Base-by-base conservation (phyloP, 2,329 filamentous ascomycete genomes). In the Neopestalotiopsis clavispora region DNA sequence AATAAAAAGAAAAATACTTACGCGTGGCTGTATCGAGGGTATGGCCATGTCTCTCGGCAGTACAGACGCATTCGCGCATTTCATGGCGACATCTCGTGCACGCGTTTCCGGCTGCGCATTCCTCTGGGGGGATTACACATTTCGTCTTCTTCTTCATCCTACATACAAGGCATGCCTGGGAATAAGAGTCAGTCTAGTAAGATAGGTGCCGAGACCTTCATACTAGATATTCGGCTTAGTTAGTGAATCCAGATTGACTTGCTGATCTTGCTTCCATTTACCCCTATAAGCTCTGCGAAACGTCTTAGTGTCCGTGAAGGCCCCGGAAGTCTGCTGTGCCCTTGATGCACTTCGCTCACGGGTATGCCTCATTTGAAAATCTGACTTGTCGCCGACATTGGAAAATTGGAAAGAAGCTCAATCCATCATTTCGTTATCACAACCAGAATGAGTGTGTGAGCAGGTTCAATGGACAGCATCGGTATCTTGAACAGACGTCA, bases 81-180 rank as follows among this genome's bases (percentile, higher is more conserved):
- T 64, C 61, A 7, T n/a, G 61, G 12, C 38, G 61, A 45, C 61
- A 64, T 45, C 61, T 64, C 12, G 23, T 34, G 30, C 61, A 64
- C 9, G 4, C 30, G 30, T 4, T 9, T 13, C 61, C 61, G 30
- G 61, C 34, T 30, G 61, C 30, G 20, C 20, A 42, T 64, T 64
- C 23, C n/a, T n/a, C 61, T 9, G 61, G 30, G 4, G 61, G 23
- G 17, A 64, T 45, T 12, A 30, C 20, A 34, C 34, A 64, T 64
- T 64, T 64, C 6, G 49, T 58, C 30, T 66, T 23, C 56, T 58
- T 58, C 56, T 58, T 58, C 20, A 30, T 58, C 20, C 56, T 6
- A 58, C 56, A 58, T 58, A 12, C 9, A 12, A 58, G 28, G 20
- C 56, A 58, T 23, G 56, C 56, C 56, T 30, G 56, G 14, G 23